A percentile compares a stretch with the other conserved stretches of the same genome.
Conservation (phyloP, 1,139 yeast genomes). For the Hansenula anomala region DNA sequence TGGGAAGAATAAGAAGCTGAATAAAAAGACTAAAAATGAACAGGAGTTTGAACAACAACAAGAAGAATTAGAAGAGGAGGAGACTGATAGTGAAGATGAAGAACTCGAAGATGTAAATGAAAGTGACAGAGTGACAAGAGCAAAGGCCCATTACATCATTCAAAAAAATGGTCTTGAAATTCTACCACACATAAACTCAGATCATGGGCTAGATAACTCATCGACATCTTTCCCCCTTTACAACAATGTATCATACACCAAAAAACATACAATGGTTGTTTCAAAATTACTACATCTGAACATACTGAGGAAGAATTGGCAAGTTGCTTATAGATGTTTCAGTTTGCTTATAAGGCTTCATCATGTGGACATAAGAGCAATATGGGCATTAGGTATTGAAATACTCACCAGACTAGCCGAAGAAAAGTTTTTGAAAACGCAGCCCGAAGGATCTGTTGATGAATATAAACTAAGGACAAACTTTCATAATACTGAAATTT, state of each 20-base stretch:
- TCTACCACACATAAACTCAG: conserved; percentile 21
- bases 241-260: conserved; percentile 18
- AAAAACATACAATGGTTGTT: conserved; percentile 15
- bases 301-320: conserved; percentile 48
- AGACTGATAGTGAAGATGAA: conserved; percentile 2
- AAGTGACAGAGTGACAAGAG: conserved; percentile 2
- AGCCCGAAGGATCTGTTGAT: conserved; percentile 5
- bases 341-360: conserved; percentile 43
- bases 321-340: conserved; percentile 47
- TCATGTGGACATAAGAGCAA: conserved; percentile 42
- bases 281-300: conserved; percentile 24
- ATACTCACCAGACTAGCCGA: conserved; percentile 26
- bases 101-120: not conserved
- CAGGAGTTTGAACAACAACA: not conserved
- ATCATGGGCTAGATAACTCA: conserved; percentile 8
- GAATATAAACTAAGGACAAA: conserved; percentile 10
- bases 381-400: conserved; percentile 59
- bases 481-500: not conserved
- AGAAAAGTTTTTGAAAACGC: conserved; percentile 4
- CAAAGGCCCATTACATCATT: conserved; percentile 14
- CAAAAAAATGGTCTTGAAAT: conserved; percentile 24
- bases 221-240: too few species aligned
- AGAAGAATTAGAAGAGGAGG: conserved; percentile 3
- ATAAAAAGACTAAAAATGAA: not conserved
- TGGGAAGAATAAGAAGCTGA: not conserved